phyloP scores from a whole-genome alignment of 768 basidiomycete genomes.

The Tricholoma matsutake region DNA sequence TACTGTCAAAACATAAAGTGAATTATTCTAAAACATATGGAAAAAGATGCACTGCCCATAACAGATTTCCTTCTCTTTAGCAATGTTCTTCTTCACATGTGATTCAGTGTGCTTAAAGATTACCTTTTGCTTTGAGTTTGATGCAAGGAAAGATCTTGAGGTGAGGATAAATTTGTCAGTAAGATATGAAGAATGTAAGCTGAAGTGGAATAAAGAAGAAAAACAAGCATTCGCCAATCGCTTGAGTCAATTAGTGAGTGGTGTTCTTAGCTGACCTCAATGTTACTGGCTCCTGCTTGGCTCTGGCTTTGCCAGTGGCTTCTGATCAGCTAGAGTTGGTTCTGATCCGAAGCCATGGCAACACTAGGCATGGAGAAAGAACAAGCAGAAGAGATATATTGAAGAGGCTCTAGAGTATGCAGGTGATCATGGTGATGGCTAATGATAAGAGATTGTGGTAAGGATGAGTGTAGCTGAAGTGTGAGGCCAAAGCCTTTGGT shows the following conservation, averaged over 20 bases:
- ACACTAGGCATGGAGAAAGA: too few relatives aligned
- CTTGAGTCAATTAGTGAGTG: neutral
- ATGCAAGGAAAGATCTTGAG: neutral
- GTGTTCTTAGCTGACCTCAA: neutral
- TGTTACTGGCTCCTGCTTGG: neutral
- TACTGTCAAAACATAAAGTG: neutral
- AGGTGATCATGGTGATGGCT: too few relatives aligned
- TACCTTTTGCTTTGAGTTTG: neutral
- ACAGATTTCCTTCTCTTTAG: neutral
- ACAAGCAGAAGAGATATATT: too few relatives aligned
- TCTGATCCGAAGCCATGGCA: neutral
- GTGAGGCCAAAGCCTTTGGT: too few relatives aligned
- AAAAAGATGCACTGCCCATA: neutral
- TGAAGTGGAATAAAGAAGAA: neutral
- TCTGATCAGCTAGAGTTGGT: neutral
- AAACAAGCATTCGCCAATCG: neutral
- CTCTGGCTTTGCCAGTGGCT: neutral
- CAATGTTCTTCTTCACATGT: neutral
- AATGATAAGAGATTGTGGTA: too few relatives aligned
- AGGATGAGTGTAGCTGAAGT: too few relatives aligned
- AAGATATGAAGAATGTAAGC: neutral
- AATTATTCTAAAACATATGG: too few relatives aligned
- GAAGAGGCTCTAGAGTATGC: too few relatives aligned
- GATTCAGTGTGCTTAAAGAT: neutral
- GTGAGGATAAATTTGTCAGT: neutral